Percentiles rank a stretch among this genome's conserved stretches.
Conservation (phyloP, 306 rosid genomes). For the Lathyrus sativus region DNA sequence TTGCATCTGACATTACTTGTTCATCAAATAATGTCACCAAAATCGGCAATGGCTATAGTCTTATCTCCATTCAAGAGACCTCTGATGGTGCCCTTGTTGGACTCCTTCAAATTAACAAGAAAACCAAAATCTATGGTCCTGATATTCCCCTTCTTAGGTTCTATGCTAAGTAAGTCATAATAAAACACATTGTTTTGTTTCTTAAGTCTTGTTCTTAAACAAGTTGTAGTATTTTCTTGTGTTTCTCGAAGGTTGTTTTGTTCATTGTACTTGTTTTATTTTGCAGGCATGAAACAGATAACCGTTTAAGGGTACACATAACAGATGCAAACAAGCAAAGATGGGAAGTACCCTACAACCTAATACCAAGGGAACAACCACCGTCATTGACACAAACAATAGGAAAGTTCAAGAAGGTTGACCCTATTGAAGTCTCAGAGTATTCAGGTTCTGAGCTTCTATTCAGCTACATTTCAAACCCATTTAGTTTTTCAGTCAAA, state of each 20-base stretch:
- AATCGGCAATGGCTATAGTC: conserved; percentile 81
- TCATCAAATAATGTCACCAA: conserved; percentile 47
- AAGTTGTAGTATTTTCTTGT: background rate
- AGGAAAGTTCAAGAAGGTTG: conserved; percentile 45
- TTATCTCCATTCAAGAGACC: conserved; percentile 69
- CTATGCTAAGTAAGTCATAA: conserved; percentile 65
- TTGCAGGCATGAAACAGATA: conserved; percentile 70
- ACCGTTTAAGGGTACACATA: conserved; percentile 86
- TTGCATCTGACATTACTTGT: conserved; percentile 27
- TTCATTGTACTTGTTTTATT: background rate
- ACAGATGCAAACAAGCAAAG: conserved; percentile 77
- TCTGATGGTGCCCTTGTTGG: conserved; percentile 74
- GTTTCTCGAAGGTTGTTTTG: background rate
- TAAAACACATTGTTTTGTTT: background rate
- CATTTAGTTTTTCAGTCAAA: conserved; percentile 72
- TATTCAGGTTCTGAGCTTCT: conserved; percentile 67
- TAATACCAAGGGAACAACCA: conserved; percentile 74
- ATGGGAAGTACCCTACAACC: conserved; percentile 94
- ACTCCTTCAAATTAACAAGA: conserved; percentile 57
- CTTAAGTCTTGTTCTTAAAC: background rate
- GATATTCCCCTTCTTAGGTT: conserved; percentile 76
- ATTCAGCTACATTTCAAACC: conserved; percentile 74
- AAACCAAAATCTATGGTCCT: conserved; percentile 69
- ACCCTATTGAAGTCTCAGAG: conserved; percentile 51
- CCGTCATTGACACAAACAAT: conserved; percentile 52